Base-by-base conservation (phyloP, 305 asterid genomes). In the Ilex paraguariensis region DNA sequence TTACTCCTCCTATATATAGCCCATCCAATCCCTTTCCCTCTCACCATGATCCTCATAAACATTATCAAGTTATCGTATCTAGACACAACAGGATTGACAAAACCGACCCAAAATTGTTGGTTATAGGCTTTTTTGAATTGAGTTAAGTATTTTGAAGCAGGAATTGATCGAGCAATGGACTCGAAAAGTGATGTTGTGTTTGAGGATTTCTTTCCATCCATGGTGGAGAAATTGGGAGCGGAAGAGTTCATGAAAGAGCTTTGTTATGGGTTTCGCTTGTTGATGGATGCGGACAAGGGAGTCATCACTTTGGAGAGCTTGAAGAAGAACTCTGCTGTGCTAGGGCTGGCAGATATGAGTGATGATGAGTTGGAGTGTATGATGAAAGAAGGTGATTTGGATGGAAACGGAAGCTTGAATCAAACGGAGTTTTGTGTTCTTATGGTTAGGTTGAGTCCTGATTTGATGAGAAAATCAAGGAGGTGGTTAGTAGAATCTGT, bases 361-460 rank as follows among this genome's bases (percentile, higher is more conserved):
- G 73, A 73, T 12, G 64, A 63, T 13, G 73, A 73, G 48, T 21
- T 64, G 3, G 33, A 46, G 13, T 39, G 54, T 2, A 66, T 73
- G 78, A 55, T 69, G 31, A 56, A 39, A 60, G 64, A 66, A 62
- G 78, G 75, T 21, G 78, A 72, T 56, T 39, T 52, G 59, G 65
- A 69, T 45, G 76, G 73, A 0, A 70, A 72, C 42, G 78, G 73
- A 62, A 56, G 60, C 5, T 65, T 68, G 31, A 56, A 69, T 64
- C 63, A 68, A 54, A 60, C 67, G 66, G 69, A 64, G 44, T 75
- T 71, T 61, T 75, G 70, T 57, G 63, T 75, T 30, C 60, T 71
- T 48, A 75, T 75, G 77, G 60, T 71, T 58, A 71, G 77, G 61
- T 67, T 67, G 68, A 75, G 74, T 57, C 80, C 74, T 57, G 74